Evolutionary conservation across 305 asterid genomes (phyloP).

Genomic region (Fraxinus floribunda): DNA sequence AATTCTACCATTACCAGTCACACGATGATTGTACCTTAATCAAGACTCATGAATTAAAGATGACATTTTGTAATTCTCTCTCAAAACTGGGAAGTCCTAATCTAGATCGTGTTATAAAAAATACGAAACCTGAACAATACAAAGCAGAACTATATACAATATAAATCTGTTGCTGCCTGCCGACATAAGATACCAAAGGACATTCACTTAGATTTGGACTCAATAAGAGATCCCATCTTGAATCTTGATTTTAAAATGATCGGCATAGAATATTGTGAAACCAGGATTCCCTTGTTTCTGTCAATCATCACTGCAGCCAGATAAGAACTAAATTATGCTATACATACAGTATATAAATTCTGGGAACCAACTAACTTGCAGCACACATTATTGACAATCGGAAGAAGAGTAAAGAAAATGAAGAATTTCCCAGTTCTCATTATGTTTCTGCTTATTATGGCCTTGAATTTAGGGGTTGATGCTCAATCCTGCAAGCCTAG

Average conservation of each 20-base stretch:
- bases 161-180: neutral
- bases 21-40: neutral
- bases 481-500: slow-evolving; percentile 28
- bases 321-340: neutral
- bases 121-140: neutral
- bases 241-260: neutral
- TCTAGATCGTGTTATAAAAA: neutral
- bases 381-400: neutral
- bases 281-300: neutral
- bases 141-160: neutral
- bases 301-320: neutral
- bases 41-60: neutral
- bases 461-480: neutral
- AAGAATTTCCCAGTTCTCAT: neutral
- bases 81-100: neutral
- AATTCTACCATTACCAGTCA: neutral
- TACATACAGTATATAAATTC: neutral
- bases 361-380: neutral
- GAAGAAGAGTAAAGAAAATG: neutral
- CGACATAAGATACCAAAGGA: neutral
- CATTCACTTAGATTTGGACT: neutral
- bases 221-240: neutral
- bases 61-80: neutral
- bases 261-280: neutral
- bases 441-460: neutral